Percentiles rank a stretch among this genome's conserved stretches.
These are phyloP conservation scores for Penicillium maclennaniae DNA, from an alignment of 495 filamentous ascomycete species.

Conservation along the genomic window DNA sequence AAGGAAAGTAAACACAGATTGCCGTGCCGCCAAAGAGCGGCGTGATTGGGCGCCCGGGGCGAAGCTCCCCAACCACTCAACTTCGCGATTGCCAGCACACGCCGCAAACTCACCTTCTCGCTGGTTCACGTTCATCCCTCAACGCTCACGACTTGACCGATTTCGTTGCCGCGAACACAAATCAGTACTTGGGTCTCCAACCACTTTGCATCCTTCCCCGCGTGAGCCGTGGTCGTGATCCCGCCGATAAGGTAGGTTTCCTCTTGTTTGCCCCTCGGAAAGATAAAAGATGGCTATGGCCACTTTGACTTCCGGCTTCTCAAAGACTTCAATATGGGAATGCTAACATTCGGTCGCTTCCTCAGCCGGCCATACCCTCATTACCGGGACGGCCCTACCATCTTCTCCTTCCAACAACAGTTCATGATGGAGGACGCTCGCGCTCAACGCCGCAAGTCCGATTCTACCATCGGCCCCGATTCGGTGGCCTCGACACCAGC, in stretches of 20 bases:
- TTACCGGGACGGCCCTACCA: conserved; percentile 37
- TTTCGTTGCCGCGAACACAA: neutral
- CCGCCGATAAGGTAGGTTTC: neutral
- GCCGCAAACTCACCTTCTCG: neutral
- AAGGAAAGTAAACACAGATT: neutral
- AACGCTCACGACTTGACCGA: neutral
- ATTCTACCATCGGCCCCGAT: conserved; percentile 20
- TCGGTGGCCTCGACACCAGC: conserved; percentile 29
- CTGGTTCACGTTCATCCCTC: neutral
- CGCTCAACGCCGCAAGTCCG: conserved; percentile 25
- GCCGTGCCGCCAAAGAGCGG: neutral
- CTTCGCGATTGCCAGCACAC: neutral
- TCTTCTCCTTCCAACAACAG: conserved; percentile 45
- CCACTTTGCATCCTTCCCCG: neutral
- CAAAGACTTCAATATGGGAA: conserved; percentile 29
- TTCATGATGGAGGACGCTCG: conserved; percentile 38
- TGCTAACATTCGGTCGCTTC: conserved; percentile 45
- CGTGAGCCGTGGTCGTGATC: neutral
- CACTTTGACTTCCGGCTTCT: neutral
- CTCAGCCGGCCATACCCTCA: conserved; percentile 41
- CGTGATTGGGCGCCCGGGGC: neutral
- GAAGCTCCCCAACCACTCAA: neutral
- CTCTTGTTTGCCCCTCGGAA: neutral
- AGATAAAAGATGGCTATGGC: neutral
- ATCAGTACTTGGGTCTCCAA: neutral